Conservation (phyloP, 1,284 basidiomycete genomes). For the Exsudoporus floridanus region DNA sequence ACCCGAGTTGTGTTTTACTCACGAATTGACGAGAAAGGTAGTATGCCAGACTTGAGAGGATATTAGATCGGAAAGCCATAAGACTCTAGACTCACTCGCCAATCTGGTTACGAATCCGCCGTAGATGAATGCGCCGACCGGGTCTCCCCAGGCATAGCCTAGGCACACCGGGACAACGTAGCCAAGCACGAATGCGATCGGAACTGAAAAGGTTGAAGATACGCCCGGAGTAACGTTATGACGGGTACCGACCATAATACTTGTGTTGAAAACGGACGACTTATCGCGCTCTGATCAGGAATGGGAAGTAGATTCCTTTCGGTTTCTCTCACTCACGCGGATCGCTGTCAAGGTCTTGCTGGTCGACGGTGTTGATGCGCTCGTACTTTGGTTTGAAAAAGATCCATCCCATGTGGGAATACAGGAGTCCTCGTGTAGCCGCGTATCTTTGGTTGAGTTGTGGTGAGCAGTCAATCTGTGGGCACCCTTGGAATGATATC, state of each 20-base stretch:
- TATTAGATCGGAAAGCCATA: background rate
- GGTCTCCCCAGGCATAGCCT: conserved; percentile 12
- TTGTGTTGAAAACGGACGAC: conserved; percentile 75
- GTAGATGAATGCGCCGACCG: conserved; percentile 11
- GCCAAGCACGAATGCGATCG: conserved; percentile 9
- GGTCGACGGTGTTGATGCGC: no score
- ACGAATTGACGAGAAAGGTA: conserved; percentile 13
- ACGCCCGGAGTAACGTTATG: background rate
- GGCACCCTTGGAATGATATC: no score
- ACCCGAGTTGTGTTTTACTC: background rate
- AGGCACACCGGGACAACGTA: conserved; percentile 3
- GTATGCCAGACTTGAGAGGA: conserved; percentile 9
- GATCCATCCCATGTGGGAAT: no score
- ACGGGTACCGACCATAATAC: conserved; percentile 28
- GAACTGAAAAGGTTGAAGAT: conserved; percentile 4
- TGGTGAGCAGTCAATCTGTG: no score
- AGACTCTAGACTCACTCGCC: conserved; percentile 6
- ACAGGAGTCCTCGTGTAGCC: no score
- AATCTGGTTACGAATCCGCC: conserved; percentile 13
- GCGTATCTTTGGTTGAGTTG: no score
- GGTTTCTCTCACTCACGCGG: no score
- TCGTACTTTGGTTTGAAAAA: no score
- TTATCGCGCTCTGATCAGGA: conserved; percentile 26
- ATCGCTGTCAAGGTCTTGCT: no score
- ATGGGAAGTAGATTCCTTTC: no score